Conservation (phyloP, 2,329 filamentous ascomycete genomes). For the Seiridium unicorne region DNA sequence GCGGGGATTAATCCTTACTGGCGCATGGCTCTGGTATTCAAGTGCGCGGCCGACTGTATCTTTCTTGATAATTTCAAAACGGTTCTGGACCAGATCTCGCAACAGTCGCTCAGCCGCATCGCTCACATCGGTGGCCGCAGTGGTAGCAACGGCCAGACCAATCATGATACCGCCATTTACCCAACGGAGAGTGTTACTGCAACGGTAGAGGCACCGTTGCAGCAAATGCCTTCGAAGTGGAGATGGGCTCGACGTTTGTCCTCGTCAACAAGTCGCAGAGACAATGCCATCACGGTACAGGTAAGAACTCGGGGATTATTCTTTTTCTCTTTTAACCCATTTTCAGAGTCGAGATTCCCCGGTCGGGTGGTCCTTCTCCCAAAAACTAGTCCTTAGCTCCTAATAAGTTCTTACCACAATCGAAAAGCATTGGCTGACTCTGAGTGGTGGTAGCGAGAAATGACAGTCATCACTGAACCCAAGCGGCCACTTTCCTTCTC, state of each 20-base stretch:
- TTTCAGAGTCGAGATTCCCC: too few relatives aligned
- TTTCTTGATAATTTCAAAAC: slow-evolving; percentile 70
- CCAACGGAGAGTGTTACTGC: not conserved
- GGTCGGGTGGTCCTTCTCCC: too few relatives aligned
- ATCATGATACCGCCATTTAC: not conserved
- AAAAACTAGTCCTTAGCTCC: too few relatives aligned
- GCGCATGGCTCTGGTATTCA: slow-evolving; percentile 62
- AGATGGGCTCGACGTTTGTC: not conserved
- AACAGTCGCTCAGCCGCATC: slow-evolving; percentile 1
- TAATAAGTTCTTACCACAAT: too few relatives aligned
- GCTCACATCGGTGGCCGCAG: not conserved
- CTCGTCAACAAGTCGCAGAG: not conserved
- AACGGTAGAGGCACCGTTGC: not conserved
- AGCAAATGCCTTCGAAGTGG: not conserved
- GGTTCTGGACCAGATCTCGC: slow-evolving; percentile 34
- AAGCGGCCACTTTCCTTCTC: not conserved
- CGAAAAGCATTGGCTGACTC: too few relatives aligned
- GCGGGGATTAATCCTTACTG: slow-evolving; percentile 62
- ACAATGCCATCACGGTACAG: not conserved
- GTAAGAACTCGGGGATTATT: too few relatives aligned
- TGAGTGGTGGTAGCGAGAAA: not conserved
- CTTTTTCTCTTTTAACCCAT: too few relatives aligned
- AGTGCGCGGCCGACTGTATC: slow-evolving; percentile 65
- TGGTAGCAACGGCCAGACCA: not conserved
- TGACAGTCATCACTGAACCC: not conserved